Conservation (phyloP, 768 basidiomycete genomes). For the Gyrodon lividus region DNA sequence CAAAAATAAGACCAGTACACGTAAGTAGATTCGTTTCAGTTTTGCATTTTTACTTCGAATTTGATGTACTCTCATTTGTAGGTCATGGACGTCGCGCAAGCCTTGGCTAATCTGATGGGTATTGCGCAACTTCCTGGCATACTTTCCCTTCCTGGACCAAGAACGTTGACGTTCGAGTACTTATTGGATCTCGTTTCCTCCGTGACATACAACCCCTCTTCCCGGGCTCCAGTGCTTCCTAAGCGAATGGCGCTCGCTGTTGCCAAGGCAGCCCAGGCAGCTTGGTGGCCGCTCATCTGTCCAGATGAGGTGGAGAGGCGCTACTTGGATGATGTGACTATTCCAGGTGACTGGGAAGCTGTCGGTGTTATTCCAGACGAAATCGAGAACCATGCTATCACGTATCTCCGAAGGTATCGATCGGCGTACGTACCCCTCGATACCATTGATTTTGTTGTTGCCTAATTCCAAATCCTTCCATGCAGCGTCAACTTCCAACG, state of each 20-base stretch:
- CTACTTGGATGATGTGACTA: slow-evolving; percentile 78
- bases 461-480: slow-evolving; percentile 12
- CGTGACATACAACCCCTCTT: slow-evolving; percentile 75
- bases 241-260: slow-evolving; percentile 64
- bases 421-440: slow-evolving; percentile 63
- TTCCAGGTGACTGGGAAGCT: slow-evolving; percentile 77
- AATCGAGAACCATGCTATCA: slow-evolving; percentile 86
- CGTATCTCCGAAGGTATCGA: slow-evolving; percentile 86
- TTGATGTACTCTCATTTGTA: slow-evolving; percentile 32
- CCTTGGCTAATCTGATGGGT: slow-evolving; percentile 72
- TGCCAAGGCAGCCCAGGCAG: slow-evolving; percentile 58
- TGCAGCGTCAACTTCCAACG: slow-evolving; percentile 65
- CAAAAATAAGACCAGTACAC: slow-evolving; percentile 89
- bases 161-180: slow-evolving; percentile 79
- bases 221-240: slow-evolving; percentile 73
- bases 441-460: slow-evolving; percentile 1
- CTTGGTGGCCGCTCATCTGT: slow-evolving; percentile 90
- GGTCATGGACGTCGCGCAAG: slow-evolving; percentile 95
- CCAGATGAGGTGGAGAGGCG: slow-evolving; percentile 90
- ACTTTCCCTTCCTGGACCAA: slow-evolving; percentile 85
- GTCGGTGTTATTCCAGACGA: slow-evolving; percentile 80
- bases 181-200: slow-evolving; percentile 74
- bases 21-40: slow-evolving; percentile 45
- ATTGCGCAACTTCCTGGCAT: slow-evolving; percentile 63
- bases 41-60: slow-evolving; percentile 16